These are phyloP conservation scores for Cephalotrichum gorgonifer DNA, from an alignment of 2,329 filamentous ascomycete genomes.

Conservation along the genomic window DNA sequence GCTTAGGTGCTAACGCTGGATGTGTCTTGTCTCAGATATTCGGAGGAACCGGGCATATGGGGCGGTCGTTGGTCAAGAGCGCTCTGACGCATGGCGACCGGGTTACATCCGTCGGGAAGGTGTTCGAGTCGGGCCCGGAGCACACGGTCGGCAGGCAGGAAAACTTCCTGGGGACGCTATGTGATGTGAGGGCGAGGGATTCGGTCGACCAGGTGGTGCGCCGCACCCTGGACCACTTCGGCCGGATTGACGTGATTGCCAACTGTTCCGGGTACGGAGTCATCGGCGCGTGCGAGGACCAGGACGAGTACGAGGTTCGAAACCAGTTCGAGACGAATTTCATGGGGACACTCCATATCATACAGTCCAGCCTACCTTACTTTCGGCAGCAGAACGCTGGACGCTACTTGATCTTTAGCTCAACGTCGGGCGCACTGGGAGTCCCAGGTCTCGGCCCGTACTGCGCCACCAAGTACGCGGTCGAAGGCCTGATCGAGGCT, in stretches of 20 bases:
- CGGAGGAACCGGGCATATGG: conserved; percentile 95
- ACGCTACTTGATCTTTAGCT: conserved; percentile 89
- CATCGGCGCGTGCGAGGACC: conserved; percentile 91
- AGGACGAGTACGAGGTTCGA: conserved; percentile 87
- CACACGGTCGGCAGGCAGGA: conserved; percentile 62
- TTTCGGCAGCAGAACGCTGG: conserved; percentile 68
- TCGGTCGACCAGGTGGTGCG: conserved; percentile 67
- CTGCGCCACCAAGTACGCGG: conserved; percentile 94
- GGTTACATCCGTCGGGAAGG: conserved; percentile 77
- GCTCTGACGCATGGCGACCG: conserved; percentile 72
- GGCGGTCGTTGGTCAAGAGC: conserved; percentile 75
- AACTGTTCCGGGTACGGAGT: conserved; percentile 95
- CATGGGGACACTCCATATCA: conserved; percentile 88
- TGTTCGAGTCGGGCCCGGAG: conserved; percentile 62
- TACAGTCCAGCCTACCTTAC: conserved; percentile 79
- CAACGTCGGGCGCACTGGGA: conserved; percentile 82
- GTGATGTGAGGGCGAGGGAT: conserved; percentile 75
- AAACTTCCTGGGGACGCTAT: conserved; percentile 72
- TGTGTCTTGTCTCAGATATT: conserved; percentile 52
- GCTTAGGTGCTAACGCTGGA: not conserved
- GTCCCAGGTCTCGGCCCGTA: conserved; percentile 89
- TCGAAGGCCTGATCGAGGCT: conserved; percentile 89
- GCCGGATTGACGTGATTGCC: conserved; percentile 76
- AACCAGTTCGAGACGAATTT: conserved; percentile 98
- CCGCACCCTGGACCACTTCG: conserved; percentile 62